These are phyloP conservation scores for Diaporthe sp. DNA, from an alignment of 2,329 filamentous ascomycete species.

Conservation along the genomic window DNA sequence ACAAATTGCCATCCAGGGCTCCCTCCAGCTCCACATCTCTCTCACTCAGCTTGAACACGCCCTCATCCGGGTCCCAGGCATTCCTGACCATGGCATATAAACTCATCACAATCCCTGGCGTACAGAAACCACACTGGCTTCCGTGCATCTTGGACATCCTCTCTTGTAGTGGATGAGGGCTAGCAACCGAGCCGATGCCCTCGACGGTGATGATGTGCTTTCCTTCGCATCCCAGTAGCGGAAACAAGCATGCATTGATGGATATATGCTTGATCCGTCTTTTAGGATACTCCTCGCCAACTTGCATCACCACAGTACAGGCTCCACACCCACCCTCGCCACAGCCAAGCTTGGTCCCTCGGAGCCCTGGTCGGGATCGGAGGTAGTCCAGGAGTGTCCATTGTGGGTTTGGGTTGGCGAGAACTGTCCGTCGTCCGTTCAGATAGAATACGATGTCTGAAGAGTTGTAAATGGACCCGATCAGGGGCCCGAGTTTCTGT, in stretches of 20 bases:
- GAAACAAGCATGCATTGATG: slow-evolving; percentile 95
- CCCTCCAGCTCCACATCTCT: slow-evolving; percentile 90
- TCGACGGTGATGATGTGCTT: slow-evolving; percentile 99
- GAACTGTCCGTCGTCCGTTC: slow-evolving; percentile 24
- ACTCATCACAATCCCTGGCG: slow-evolving; percentile 97
- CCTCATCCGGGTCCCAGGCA: slow-evolving; percentile 71
- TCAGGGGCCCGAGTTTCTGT: slow-evolving; percentile 4
- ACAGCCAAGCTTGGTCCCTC: slow-evolving; percentile 69
- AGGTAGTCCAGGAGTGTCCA: slow-evolving; percentile 33
- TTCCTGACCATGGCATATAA: slow-evolving; percentile 93
- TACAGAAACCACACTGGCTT: slow-evolving; percentile 95
- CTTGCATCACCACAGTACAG: slow-evolving; percentile 94
- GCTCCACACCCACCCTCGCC: slow-evolving; percentile 97
- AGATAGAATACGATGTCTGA: slow-evolving; percentile 6
- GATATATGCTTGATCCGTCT: slow-evolving; percentile 94
- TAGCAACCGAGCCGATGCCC: slow-evolving; percentile 89
- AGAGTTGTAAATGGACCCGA: not conserved
- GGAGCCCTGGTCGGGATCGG: slow-evolving; percentile 13
- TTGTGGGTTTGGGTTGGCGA: slow-evolving; percentile 24
- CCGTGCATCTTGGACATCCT: slow-evolving; percentile 91
- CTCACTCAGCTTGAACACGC: slow-evolving; percentile 16
- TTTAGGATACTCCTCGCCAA: slow-evolving; percentile 81
- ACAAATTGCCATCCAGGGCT: slow-evolving; percentile 96
- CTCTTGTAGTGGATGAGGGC: slow-evolving; percentile 90
- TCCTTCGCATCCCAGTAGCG: slow-evolving; percentile 91